Conservation (phyloP, 129 eudicot species). For the Sambucus nigra region DNA sequence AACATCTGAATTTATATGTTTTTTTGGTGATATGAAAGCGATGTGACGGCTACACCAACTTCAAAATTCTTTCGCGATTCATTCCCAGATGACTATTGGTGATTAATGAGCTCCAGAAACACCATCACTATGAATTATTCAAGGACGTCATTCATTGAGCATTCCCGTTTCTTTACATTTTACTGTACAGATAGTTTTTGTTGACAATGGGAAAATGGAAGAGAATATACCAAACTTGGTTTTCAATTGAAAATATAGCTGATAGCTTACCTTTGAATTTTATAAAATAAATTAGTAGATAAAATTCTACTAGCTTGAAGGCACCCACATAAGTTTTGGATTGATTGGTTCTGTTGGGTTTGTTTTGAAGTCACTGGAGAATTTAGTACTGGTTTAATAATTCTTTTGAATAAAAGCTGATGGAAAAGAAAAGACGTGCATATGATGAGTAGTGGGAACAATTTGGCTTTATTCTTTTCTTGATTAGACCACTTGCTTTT, state of each 20-base stretch:
- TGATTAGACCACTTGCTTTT: too few relatives aligned
- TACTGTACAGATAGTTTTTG: neutral
- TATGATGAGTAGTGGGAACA: too few relatives aligned
- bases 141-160: neutral
- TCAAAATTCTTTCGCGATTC: neutral
- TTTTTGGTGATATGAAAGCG: neutral
- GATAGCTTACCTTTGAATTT: neutral
- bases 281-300: too few relatives aligned
- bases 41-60: neutral
- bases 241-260: neutral
- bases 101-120: neutral
- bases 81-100: neutral
- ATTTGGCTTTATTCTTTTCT: too few relatives aligned
- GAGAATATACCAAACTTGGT: neutral
- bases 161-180: too few relatives aligned
- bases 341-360: too few relatives aligned
- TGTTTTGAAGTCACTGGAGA: too few relatives aligned
- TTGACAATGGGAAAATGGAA: neutral
- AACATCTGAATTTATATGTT: slow-evolving; percentile 6
- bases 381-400: too few relatives aligned
- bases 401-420: too few relatives aligned
- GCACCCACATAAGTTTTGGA: too few relatives aligned
- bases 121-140: neutral
- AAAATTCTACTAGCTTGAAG: too few relatives aligned
- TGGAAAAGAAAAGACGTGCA: too few relatives aligned